Base-by-base conservation (phyloP, 805 yeast genomes). In the Metschnikowia peoriensis region DNA sequence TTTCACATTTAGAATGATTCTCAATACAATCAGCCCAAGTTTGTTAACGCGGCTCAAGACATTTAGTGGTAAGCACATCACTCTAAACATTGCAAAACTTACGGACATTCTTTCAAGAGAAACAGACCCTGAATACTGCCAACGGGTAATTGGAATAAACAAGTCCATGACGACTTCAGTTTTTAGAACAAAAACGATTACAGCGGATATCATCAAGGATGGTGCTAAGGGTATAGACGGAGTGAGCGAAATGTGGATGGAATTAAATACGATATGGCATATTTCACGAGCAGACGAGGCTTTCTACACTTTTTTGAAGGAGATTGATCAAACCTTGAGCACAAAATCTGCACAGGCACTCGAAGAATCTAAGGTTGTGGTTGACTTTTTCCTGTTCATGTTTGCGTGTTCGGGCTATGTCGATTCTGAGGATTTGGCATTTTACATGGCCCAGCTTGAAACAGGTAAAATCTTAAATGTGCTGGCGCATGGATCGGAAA, bases 1-100 rank as follows among this genome's bases (percentile, higher is more conserved):
- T 35, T 57, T 37, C 47, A 50, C 50, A 2, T 54, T 47, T 38
- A 44, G 50, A 2, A 57, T 56, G 57, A 53, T 58, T 16, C 53
- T 58, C 47, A 56, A 53, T 44, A 44, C 43, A 9, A 48, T 54
- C 7, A 60, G 59, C 1, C 61, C 59, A 7, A 46, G 41, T 7
- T 38, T 59, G 9, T 28, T 50, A 14, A 29, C 22, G 34, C 42
- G 49, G 7, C 50, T 60, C 6, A 47, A 44, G 17, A 15, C 38
- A 1, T 40, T 49, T 17, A 27, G 7, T 8, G 42, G 38, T 6
- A 29, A 37, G 14, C 29, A 40, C 15, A 28, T 32, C 15, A 34
- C 45, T 27, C 59, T 38, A 12, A 54, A 41, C 6, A 46, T 47
- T 8, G 39, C 48, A 12, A 51, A 43, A 29, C 48, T 59, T 10